These are phyloP conservation scores for Psilocybe subaeruginosa DNA, from an alignment of 768 basidiomycete genomes.

Conservation along the genomic window DNA sequence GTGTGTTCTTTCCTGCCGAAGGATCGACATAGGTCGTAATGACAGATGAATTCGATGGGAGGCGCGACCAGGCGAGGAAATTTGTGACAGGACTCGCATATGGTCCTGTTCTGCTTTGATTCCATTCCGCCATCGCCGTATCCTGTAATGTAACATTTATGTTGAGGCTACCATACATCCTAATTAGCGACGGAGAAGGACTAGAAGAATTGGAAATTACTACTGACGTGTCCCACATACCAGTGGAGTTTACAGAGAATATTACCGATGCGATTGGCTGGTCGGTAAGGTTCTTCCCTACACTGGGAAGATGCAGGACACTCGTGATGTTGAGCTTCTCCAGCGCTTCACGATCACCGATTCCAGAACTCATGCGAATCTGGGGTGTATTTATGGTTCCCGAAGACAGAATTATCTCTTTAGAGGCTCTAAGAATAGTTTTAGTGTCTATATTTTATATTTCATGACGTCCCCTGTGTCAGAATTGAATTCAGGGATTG, in stretches of 20 bases:
- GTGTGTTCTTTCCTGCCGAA: neutral
- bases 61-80: neutral
- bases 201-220: neutral
- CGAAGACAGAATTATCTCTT: slow-evolving; percentile 33
- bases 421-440: slow-evolving; percentile 35
- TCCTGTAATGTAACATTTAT: neutral
- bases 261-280: slow-evolving; percentile 7
- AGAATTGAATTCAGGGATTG: too few relatives aligned
- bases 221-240: slow-evolving; percentile 3
- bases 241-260: slow-evolving; percentile 7
- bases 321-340: slow-evolving; percentile 9
- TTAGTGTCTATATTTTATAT: too few relatives aligned
- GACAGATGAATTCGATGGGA: neutral
- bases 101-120: neutral
- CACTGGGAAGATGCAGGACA: slow-evolving; percentile 18
- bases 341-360: slow-evolving; percentile 19
- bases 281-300: slow-evolving; percentile 22
- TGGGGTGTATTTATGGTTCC: slow-evolving; percentile 21
- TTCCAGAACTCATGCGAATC: slow-evolving; percentile 24
- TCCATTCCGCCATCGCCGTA: neutral
- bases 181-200: too few relatives aligned
- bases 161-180: neutral
- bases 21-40: neutral
- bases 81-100: neutral
- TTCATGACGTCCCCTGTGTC: too few relatives aligned